Conservation (phyloP, 2,329 filamentous ascomycete genomes). For the Fusarium mundagurra region DNA sequence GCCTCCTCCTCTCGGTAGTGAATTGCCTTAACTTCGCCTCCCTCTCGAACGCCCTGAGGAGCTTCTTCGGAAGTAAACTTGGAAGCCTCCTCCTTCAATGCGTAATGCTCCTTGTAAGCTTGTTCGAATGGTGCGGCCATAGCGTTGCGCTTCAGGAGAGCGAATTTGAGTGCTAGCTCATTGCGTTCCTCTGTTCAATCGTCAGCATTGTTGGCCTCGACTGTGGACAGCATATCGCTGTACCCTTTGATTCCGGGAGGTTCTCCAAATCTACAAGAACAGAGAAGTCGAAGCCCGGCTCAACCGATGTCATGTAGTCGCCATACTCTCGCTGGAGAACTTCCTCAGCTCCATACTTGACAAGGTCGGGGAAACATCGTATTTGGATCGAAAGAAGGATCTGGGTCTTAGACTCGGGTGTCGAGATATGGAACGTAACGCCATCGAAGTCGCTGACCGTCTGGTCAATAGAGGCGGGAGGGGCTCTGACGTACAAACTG, state of each 20-base stretch:
- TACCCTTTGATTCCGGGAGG: slow-evolving; percentile 82
- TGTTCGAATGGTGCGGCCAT: slow-evolving; percentile 99
- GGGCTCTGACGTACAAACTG: slow-evolving; percentile 69
- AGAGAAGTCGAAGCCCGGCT: slow-evolving; percentile 96
- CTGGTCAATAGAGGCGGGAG: slow-evolving; percentile 92
- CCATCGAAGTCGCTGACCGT: slow-evolving; percentile 99
- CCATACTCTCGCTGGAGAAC: slow-evolving; percentile 96
- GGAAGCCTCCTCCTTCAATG: slow-evolving; percentile 85
- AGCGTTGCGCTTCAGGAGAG: slow-evolving; percentile 94
- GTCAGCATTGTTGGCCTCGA: slow-evolving; percentile 17
- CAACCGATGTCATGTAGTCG: slow-evolving; percentile 85
- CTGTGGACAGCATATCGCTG: background rate
- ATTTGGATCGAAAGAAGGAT: slow-evolving; percentile 95
- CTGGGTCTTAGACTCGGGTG: slow-evolving; percentile 90
- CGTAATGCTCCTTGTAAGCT: slow-evolving; percentile 92
- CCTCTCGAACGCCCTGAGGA: slow-evolving; percentile 88
- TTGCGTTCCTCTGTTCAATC: slow-evolving; percentile 76
- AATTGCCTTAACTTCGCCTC: slow-evolving; percentile 92
- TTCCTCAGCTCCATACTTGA: slow-evolving; percentile 90
- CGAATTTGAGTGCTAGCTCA: slow-evolving; percentile 86
- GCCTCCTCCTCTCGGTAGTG: slow-evolving; percentile 99
- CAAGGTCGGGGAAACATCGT: slow-evolving; percentile 91
- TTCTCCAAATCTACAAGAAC: slow-evolving; percentile 88
- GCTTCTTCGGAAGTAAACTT: slow-evolving; percentile 95
- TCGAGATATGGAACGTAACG: slow-evolving; percentile 98